These are phyloP conservation scores for Bothriochloa decipiens DNA, from an alignment of 176 grass and related monocot genomes.

Conservation along the genomic window DNA sequence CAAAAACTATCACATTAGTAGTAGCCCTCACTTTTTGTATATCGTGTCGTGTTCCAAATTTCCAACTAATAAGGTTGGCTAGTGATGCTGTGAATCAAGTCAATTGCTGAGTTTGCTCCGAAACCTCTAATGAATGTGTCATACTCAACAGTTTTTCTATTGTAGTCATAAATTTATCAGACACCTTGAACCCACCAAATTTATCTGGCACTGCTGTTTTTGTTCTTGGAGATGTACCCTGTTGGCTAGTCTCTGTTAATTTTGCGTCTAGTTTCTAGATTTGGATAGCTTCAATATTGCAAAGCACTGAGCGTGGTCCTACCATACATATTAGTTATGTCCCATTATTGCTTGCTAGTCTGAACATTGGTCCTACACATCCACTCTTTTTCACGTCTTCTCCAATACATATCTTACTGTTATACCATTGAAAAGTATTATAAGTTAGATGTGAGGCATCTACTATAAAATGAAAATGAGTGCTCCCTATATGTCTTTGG, in stretches of 20 bases:
- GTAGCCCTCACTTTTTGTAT: neutral
- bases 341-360: conserved; percentile 18
- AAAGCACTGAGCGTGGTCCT: neutral
- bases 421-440: neutral
- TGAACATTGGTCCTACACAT: neutral
- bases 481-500: neutral
- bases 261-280: neutral
- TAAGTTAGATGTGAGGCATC: neutral
- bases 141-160: neutral
- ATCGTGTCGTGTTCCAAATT: neutral
- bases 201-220: neutral
- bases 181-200: conserved; percentile 2
- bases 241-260: neutral
- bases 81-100: conserved; percentile 10
- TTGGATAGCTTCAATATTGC: conserved; percentile 2
- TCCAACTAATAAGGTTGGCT: neutral
- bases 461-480: neutral
- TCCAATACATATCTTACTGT: neutral
- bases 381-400: neutral
- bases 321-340: neutral
- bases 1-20: neutral
- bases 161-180: neutral
- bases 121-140: neutral
- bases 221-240: neutral
- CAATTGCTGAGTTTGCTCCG: neutral